Conservation (phyloP, 106 monocot species). For the Alisma plantagoaquatica region DNA sequence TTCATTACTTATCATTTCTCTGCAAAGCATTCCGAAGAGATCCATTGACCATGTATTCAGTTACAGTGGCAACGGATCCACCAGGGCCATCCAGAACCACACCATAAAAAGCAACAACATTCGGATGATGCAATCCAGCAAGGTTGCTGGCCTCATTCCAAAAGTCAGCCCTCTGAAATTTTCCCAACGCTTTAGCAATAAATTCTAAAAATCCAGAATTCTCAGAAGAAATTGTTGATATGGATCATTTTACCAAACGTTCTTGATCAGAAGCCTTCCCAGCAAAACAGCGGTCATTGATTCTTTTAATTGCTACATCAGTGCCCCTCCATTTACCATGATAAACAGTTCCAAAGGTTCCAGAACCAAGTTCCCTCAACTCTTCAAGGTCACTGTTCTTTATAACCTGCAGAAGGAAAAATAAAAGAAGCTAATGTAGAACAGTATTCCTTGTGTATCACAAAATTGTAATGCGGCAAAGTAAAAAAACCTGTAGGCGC, state of each 20-base stretch:
- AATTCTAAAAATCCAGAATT: neutral
- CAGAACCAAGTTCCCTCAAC: conserved; percentile 68
- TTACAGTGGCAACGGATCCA: conserved; percentile 64
- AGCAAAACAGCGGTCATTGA: conserved; percentile 75
- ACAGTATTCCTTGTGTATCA: too few species aligned
- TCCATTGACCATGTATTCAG: conserved; percentile 82
- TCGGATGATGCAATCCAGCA: conserved; percentile 75
- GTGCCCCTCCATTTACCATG: conserved; percentile 90
- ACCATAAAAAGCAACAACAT: conserved; percentile 73
- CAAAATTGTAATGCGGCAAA: neutral
- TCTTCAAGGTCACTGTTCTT: conserved; percentile 85
- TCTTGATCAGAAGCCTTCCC: conserved; percentile 77
- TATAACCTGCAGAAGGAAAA: conserved; percentile 44
- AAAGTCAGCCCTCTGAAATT: conserved; percentile 55
- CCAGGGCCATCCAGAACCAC: conserved; percentile 67
- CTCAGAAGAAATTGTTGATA: neutral
- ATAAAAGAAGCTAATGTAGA: conserved; percentile 1
- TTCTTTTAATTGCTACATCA: conserved; percentile 86
- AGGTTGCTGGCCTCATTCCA: conserved; percentile 83
- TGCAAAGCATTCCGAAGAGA: conserved; percentile 54
- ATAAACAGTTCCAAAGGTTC: conserved; percentile 85
- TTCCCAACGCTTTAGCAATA: neutral
- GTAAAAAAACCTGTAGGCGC: conserved; percentile 44
- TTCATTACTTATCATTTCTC: conserved; percentile 72
- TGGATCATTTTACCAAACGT: conserved; percentile 25